These are phyloP conservation scores for Globisporangium irregulare DNA, from an alignment of 352 stramenopile genomes.

Conservation along the genomic window DNA sequence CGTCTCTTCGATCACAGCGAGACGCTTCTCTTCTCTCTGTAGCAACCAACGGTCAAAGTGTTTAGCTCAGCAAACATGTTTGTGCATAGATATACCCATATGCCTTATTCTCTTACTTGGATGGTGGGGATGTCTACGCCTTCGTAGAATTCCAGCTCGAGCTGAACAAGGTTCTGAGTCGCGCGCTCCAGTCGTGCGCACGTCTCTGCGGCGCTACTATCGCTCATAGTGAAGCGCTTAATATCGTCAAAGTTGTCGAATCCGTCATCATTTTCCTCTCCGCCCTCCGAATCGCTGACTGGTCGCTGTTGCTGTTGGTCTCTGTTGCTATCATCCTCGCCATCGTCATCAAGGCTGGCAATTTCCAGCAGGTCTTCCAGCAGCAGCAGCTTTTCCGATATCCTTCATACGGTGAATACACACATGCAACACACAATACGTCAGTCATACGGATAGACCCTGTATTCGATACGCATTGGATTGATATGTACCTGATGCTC, in stretches of 20 bases:
- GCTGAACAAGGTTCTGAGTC: conserved; percentile 65
- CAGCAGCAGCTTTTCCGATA: conserved; percentile 75
- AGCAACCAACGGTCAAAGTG: neutral
- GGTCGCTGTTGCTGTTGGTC: neutral
- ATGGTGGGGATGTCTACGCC: conserved; percentile 62
- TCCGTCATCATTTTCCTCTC: conserved; percentile 45
- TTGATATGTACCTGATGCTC: conserved; percentile 39
- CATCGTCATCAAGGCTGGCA: conserved; percentile 27
- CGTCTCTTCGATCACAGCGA: conserved; percentile 68
- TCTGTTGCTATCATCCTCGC: conserved; percentile 20
- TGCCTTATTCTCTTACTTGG: conserved; percentile 35
- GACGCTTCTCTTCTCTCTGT: conserved; percentile 66
- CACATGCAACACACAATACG: neutral
- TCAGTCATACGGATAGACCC: neutral
- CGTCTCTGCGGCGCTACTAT: conserved; percentile 41
- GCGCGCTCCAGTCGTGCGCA: conserved; percentile 76
- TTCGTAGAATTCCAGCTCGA: conserved; percentile 76
- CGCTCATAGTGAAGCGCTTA: conserved; percentile 26
- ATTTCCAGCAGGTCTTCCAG: conserved; percentile 80
- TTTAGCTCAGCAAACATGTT: neutral
- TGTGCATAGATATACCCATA: neutral
- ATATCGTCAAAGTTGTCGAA: conserved; percentile 77
- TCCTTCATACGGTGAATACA: conserved; percentile 10
- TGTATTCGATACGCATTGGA: neutral
- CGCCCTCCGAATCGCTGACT: conserved; percentile 15